A percentile compares a stretch with the other conserved stretches of the same genome.
Evolutionary conservation across 306 rosid genomes (phyloP).

Genomic region (Cucumis melo): DNA sequence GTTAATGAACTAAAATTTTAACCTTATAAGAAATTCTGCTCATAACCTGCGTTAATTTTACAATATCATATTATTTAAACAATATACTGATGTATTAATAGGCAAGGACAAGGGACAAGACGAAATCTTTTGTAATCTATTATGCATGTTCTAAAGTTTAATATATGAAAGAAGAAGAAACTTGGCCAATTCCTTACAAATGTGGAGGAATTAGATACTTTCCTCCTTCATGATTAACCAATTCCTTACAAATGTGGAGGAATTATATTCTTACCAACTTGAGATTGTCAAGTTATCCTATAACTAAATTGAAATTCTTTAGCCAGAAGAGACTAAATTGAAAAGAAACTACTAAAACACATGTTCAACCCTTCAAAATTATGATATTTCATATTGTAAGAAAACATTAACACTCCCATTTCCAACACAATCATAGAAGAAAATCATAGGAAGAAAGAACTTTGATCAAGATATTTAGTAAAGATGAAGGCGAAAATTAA

Average conservation of each 20-base stretch:
- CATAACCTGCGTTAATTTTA: too few species aligned
- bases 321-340: neutral
- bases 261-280: neutral
- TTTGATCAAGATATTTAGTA: neutral
- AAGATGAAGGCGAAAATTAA: neutral
- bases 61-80: too few species aligned
- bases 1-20: too few species aligned
- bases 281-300: neutral
- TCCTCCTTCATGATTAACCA: too few species aligned
- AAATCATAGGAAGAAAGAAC: neutral
- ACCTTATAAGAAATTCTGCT: too few species aligned
- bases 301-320: neutral
- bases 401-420: neutral
- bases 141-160: too few species aligned
- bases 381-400: neutral
- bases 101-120: too few species aligned
- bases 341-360: neutral
- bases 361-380: neutral
- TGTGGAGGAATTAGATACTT: neutral
- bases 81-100: too few species aligned
- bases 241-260: neutral
- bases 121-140: too few species aligned
- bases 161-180: neutral
- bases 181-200: neutral
- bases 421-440: neutral